Evolutionary conservation across 192 early-diverging fungal genomes (phyloP).

Genomic region (Entrophospora sp.): DNA sequence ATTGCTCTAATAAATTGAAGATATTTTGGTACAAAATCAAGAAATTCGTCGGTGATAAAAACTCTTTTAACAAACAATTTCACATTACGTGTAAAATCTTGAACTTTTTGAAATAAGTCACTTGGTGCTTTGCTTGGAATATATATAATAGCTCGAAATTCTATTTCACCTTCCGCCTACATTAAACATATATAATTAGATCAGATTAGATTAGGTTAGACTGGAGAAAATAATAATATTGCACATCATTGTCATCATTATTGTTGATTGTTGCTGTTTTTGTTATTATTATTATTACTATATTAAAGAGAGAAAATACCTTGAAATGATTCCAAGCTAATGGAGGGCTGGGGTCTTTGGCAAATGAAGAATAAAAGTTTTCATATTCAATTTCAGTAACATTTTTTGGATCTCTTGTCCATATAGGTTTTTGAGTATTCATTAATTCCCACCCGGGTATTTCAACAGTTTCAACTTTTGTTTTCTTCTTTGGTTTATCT

Average conservation of each 20-base stretch:
- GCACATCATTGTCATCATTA: too few relatives aligned
- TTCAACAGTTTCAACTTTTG: constrained; percentile 44
- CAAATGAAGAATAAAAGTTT: constrained; percentile 79
- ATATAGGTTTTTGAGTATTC: constrained; percentile 91
- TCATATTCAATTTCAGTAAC: constrained; percentile 78
- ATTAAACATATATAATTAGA: not conserved
- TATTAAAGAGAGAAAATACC: too few relatives aligned
- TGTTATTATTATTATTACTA: too few relatives aligned
- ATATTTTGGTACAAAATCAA: constrained; percentile 82
- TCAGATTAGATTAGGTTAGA: too few relatives aligned
- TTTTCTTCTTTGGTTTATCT: constrained; percentile 38
- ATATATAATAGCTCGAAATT: constrained; percentile 85
- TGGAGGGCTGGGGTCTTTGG: constrained; percentile 62
- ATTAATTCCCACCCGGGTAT: constrained; percentile 66
- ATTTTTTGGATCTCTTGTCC: constrained; percentile 74
- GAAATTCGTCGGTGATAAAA: constrained; percentile 90
- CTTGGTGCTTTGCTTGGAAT: constrained; percentile 58
- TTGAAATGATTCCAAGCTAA: constrained; percentile 81
- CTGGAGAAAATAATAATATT: too few relatives aligned
- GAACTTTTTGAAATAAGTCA: constrained; percentile 44
- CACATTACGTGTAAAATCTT: constrained; percentile 51
- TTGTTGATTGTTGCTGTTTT: too few relatives aligned
- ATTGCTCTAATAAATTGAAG: constrained; percentile 89
- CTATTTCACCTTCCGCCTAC: constrained; percentile 80
- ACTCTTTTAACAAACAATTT: constrained; percentile 94